Evolutionary conservation across 139 green algal species (phyloP).

Genomic region (Coelastrella sp.): DNA sequence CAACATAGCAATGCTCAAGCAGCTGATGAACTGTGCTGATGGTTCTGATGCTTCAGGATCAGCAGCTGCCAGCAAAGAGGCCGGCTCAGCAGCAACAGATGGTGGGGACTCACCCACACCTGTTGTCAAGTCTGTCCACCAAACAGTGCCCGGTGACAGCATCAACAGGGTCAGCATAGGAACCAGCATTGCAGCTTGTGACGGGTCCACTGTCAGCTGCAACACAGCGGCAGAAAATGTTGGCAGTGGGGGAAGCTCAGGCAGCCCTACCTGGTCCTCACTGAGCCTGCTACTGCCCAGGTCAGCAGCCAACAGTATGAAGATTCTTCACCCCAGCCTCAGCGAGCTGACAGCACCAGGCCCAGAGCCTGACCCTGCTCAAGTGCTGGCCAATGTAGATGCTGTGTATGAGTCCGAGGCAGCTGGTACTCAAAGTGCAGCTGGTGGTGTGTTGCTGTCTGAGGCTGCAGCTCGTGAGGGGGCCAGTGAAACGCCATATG

Average conservation of each 20-base stretch:
- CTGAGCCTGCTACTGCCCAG: neutral
- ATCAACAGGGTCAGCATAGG: constrained; percentile 33
- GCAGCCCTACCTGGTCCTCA: neutral
- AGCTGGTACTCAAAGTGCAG: neutral
- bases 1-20: neutral
- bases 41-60: neutral
- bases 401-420: neutral
- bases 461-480: neutral
- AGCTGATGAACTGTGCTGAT: neutral
- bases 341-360: neutral
- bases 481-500: constrained; percentile 9
- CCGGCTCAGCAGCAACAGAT: neutral
- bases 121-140: neutral
- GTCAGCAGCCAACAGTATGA: neutral
- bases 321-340: neutral
- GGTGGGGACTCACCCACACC: neutral
- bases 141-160: neutral
- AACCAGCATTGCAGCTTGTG: constrained; percentile 14
- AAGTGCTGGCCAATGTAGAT: no score
- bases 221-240: neutral
- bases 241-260: neutral
- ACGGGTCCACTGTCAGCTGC: neutral
- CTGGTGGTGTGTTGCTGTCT: neutral
- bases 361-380: neutral
- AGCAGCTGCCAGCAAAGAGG: neutral